These are phyloP conservation scores for Chlamydomonas asymmetrica DNA, from an alignment of 139 green algal species.

Conservation along the genomic window DNA sequence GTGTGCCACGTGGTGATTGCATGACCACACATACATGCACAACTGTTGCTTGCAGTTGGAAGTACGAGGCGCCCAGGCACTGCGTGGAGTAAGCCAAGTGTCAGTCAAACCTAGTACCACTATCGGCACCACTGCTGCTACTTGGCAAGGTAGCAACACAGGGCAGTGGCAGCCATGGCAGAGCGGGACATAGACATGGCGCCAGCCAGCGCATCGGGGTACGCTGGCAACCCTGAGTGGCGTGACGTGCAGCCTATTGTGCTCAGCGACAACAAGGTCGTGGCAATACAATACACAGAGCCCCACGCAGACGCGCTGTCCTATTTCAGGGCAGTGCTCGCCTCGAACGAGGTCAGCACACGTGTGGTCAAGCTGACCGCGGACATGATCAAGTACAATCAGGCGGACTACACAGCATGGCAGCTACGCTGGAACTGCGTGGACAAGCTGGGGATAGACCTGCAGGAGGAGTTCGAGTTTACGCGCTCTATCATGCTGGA, in stretches of 20 bases:
- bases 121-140: no score
- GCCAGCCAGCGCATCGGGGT: no score
- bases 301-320: constrained; percentile 54
- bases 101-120: no score
- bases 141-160: no score
- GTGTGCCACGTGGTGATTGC: no score
- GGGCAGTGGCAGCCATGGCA: no score
- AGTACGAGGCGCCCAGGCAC: constrained; percentile 66
- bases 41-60: constrained; percentile 54
- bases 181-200: no score
- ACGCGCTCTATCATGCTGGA: constrained; percentile 41
- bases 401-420: constrained; percentile 85
- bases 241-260: constrained; percentile 47
- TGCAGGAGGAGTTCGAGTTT: constrained; percentile 29
- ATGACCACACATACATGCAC: no score
- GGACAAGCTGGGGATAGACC: constrained; percentile 11
- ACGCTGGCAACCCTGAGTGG: constrained; percentile 46
- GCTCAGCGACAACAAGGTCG: constrained; percentile 29
- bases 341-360: constrained; percentile 51
- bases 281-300: constrained; percentile 54
- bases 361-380: constrained; percentile 66
- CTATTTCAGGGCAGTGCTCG: constrained; percentile 53
- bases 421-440: constrained; percentile 59
- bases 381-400: constrained; percentile 67
- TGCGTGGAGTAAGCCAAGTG: constrained; percentile 67